phyloP scores from a whole-genome alignment of 305 asterid genomes.

The Plantago coronopus region DNA sequence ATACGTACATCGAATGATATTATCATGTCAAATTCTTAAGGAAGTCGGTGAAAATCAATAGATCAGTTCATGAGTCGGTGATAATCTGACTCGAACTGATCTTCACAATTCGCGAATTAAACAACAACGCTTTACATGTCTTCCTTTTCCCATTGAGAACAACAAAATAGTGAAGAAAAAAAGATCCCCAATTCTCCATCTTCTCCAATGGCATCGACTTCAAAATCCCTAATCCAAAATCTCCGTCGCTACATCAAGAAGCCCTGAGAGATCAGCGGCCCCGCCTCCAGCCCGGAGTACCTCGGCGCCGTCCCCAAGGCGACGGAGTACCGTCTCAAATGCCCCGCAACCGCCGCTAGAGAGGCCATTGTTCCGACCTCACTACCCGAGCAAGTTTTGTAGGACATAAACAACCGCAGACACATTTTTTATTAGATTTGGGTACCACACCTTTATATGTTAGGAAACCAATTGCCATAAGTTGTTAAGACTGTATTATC shows the following conservation, averaged over 20 bases:
- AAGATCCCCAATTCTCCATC: constrained; percentile 29
- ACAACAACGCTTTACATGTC: neutral
- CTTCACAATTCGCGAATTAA: too few species aligned
- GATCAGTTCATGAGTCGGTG: too few species aligned
- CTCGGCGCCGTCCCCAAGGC: constrained; percentile 61
- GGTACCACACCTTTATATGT: too few species aligned
- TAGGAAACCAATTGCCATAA: too few species aligned
- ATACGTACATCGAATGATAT: too few species aligned
- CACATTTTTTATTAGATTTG: too few species aligned
- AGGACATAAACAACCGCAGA: too few species aligned
- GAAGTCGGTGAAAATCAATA: too few species aligned
- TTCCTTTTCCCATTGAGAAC: neutral
- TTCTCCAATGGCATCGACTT: constrained; percentile 55
- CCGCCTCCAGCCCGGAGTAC: constrained; percentile 63
- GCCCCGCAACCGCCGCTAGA: constrained; percentile 69
- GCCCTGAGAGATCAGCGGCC: constrained; percentile 92
- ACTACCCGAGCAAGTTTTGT: constrained; percentile 80
- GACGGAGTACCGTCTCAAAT: constrained; percentile 74
- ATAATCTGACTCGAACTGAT: too few species aligned
- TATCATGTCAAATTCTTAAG: too few species aligned
- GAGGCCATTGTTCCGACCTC: constrained; percentile 74
- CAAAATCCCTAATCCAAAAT: constrained; percentile 62
- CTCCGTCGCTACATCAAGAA: constrained; percentile 72
- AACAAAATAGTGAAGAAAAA: neutral
- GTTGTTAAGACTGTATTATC: too few species aligned